Base-by-base conservation (phyloP, 257 asterid genomes). In the Catharanthus roseus region DNA sequence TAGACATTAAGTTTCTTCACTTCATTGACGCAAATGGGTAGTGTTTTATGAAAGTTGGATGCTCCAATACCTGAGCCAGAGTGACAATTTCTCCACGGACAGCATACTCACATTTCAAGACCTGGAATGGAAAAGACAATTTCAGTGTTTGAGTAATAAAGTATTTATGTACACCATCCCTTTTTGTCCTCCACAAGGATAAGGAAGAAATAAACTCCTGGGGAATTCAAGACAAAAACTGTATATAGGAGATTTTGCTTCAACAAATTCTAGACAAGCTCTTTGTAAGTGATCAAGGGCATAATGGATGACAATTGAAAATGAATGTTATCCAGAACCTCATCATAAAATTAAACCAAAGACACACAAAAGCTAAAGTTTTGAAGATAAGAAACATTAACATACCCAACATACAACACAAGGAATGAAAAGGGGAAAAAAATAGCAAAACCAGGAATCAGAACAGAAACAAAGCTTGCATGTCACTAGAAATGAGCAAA, bases 61-160 rank as follows among this genome's bases (percentile, higher is more conserved):
- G 15, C 51, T 33, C 44, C 44, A 34, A 34, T 81, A 91, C 99
- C 95, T 93, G 99, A 58, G 99, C 99, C 74, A 89, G 86, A 65
- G 79, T 80, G 69, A 93, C 99, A 74, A 93, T 89, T 76, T 93
- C 99, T 61, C 99, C 99, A 47, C 99, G 99, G 58, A 93, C 97
- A 55, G 99, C 99, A 83, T 93, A 91, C 72, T 93, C 96, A 9
- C 99, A 91, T 80, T 88, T 87, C 86, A 86, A 64, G 62, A 92
- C 93, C 97, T 92, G 90, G 90, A 49, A n/a, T n/a, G n/a, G n/a
- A 66, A 74, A 70, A 65, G 18, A 34, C 13, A 18, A 61, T 61
- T 61, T 33, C 6, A 18, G 16, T 15, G 66, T 33, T 60, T 21
- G 23, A 16, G 50, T 56, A 63, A 41, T 28, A 45, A 47, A 34